Evolutionary conservation across 2,329 filamentous ascomycete genomes (phyloP).

Genomic region (Leptographium radiaticola): DNA sequence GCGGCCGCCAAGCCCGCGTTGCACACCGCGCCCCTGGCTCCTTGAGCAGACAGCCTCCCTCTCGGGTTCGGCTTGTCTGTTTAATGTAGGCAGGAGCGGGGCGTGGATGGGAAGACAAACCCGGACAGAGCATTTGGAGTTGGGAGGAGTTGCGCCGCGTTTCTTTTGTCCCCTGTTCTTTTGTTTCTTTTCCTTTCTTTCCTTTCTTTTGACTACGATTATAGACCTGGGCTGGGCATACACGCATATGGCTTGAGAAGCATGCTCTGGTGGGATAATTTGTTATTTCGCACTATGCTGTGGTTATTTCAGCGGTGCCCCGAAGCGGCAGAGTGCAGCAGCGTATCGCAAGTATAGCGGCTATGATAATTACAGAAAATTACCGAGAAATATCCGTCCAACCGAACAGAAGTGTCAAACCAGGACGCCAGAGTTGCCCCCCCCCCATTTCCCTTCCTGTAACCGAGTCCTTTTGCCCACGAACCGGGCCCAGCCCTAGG

Average conservation of each 20-base stretch:
- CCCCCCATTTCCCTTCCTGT: not conserved
- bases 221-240: conserved; percentile 1
- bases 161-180: not conserved
- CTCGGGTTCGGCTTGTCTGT: too few species aligned
- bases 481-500: too few species aligned
- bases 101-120: not conserved
- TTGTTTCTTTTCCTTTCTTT: conserved; percentile 1
- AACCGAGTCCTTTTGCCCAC: too few species aligned
- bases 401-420: too few species aligned
- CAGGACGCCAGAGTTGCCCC: too few species aligned
- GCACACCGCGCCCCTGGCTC: conserved; percentile 75
- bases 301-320: not conserved
- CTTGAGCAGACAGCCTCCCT: not conserved
- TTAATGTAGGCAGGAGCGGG: too few species aligned
- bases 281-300: not conserved
- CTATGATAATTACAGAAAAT: not conserved
- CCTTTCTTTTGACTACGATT: conserved; percentile 2
- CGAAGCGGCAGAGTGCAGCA: not conserved
- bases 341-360: not conserved
- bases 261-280: not conserved
- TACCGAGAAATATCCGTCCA: too few species aligned
- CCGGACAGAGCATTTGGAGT: not conserved
- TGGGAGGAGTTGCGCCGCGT: not conserved
- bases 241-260: not conserved
- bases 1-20: conserved; percentile 60